Evolutionary conservation across 352 stramenopile species (phyloP).

Genomic region (Phytopythium chamaehyphon): DNA sequence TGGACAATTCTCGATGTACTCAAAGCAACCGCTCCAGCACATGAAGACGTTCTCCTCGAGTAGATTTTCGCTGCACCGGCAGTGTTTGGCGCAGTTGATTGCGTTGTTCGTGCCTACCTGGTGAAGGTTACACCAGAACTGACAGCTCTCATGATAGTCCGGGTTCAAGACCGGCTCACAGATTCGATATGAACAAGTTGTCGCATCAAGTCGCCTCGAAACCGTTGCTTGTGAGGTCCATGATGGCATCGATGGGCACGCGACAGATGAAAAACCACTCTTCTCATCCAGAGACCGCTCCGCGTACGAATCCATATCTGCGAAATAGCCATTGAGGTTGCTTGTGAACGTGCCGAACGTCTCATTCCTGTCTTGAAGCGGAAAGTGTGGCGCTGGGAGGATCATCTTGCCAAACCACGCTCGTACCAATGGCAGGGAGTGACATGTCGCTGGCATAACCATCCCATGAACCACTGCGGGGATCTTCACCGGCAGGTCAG

Average conservation of each 20-base stretch:
- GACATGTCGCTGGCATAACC: slow-evolving; percentile 19
- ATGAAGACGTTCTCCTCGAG: slow-evolving; percentile 16
- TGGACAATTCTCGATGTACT: slow-evolving; percentile 6
- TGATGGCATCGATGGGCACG: slow-evolving; percentile 10
- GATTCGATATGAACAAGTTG: slow-evolving; percentile 21
- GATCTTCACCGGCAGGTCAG: slow-evolving; percentile 8
- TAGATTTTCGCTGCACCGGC: slow-evolving; percentile 21
- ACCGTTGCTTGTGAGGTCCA: neutral
- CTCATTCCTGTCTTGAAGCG: slow-evolving; percentile 23
- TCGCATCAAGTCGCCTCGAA: slow-evolving; percentile 16
- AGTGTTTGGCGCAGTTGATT: slow-evolving; percentile 26
- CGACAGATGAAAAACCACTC: slow-evolving; percentile 19
- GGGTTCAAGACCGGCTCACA: slow-evolving; percentile 20
- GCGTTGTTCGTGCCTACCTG: slow-evolving; percentile 14
- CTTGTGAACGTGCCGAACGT: slow-evolving; percentile 23
- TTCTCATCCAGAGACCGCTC: slow-evolving; percentile 6
- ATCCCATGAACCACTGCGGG: slow-evolving; percentile 18
- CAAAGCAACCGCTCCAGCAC: slow-evolving; percentile 45
- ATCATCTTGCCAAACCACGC: slow-evolving; percentile 45
- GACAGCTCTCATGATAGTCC: slow-evolving; percentile 20
- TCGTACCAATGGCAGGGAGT: slow-evolving; percentile 11
- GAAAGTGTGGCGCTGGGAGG: slow-evolving; percentile 15
- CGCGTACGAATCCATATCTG: slow-evolving; percentile 7
- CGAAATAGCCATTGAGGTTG: slow-evolving; percentile 1
- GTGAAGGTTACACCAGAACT: slow-evolving; percentile 33